Conservation (phyloP, 2,329 filamentous ascomycete genomes). For the Sporothrix humicola region DNA sequence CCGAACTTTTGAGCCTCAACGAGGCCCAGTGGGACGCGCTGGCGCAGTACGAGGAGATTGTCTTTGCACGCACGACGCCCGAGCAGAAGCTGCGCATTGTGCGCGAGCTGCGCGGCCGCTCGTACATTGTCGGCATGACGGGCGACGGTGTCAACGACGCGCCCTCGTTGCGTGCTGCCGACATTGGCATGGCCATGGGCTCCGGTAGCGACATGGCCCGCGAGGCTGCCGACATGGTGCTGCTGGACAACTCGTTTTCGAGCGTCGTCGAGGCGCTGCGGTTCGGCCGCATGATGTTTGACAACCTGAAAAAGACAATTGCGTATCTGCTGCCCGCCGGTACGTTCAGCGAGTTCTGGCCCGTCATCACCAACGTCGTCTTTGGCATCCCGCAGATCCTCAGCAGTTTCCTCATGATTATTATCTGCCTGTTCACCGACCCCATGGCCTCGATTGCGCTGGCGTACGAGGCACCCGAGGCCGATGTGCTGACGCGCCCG, state of each 20-base stretch:
- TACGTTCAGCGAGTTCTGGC: conserved; percentile 77
- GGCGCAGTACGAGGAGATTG: conserved; percentile 69
- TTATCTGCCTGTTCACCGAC: conserved; percentile 77
- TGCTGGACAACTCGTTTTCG: conserved; percentile 72
- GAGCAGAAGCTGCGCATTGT: conserved; percentile 82
- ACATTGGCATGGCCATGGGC: conserved; percentile 82
- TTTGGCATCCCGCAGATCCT: conserved; percentile 77
- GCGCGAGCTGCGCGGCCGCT: conserved; percentile 69
- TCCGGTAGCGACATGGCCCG: conserved; percentile 83
- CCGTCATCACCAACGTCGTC: conserved; percentile 72
- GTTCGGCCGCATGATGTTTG: conserved; percentile 77
- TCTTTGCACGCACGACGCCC: conserved; percentile 77
- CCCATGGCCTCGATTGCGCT: conserved; percentile 74
- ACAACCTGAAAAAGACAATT: conserved; percentile 78
- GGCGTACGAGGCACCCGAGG: conserved; percentile 77
- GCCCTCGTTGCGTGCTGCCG: conserved; percentile 77
- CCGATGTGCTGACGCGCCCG: conserved; percentile 71
- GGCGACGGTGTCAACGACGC: conserved; percentile 89
- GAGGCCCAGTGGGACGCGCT: conserved; percentile 72
- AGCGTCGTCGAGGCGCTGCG: conserved; percentile 74
- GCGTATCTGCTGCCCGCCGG: conserved; percentile 77
- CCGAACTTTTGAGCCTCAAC: conserved; percentile 69
- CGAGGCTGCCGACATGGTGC: conserved; percentile 79
- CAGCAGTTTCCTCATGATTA: conserved; percentile 74
- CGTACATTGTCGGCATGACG: conserved; percentile 78